phyloP scores from a whole-genome alignment of 441 rosid genomes.

The Pelargonium citronellum region DNA sequence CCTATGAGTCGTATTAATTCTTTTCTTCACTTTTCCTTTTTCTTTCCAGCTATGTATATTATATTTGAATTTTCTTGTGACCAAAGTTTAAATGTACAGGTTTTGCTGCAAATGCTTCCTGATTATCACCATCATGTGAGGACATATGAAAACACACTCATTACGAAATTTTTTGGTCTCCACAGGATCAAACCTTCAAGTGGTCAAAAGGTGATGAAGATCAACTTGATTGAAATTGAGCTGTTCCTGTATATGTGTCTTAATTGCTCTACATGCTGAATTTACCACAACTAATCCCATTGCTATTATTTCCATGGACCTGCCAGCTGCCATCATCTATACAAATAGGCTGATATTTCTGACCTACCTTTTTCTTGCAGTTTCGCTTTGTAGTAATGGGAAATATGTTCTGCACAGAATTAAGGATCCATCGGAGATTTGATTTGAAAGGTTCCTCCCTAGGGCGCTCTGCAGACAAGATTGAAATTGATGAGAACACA shows the following conservation, averaged over 20 bases:
- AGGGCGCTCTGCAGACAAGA: slow-evolving; percentile 70
- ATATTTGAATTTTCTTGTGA: slow-evolving; percentile 16
- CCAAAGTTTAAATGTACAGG: slow-evolving; percentile 50
- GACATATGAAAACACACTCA: slow-evolving; percentile 77
- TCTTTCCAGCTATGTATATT: no score
- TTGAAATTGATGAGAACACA: slow-evolving; percentile 53
- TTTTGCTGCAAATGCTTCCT: slow-evolving; percentile 76
- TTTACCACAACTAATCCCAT: no score
- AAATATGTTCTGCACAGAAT: slow-evolving; percentile 97
- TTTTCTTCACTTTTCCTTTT: no score
- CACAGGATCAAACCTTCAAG: slow-evolving; percentile 68
- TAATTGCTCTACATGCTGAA: slow-evolving; percentile 11
- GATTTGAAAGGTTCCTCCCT: slow-evolving; percentile 87
- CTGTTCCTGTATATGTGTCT: slow-evolving; percentile 9
- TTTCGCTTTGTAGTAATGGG: slow-evolving; percentile 93
- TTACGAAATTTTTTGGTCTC: slow-evolving; percentile 85
- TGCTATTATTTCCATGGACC: no score
- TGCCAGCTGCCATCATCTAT: not conserved
- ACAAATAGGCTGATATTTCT: no score
- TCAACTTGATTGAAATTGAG: slow-evolving; percentile 13
- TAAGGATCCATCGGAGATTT: slow-evolving; percentile 79
- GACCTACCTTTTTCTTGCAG: no score
- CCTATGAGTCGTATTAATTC: not conserved
- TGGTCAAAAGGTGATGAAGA: slow-evolving; percentile 60
- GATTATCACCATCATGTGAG: slow-evolving; percentile 67